Conservation (phyloP, 2,329 filamentous ascomycete species). For the Acephala macrosclerotiorum region DNA sequence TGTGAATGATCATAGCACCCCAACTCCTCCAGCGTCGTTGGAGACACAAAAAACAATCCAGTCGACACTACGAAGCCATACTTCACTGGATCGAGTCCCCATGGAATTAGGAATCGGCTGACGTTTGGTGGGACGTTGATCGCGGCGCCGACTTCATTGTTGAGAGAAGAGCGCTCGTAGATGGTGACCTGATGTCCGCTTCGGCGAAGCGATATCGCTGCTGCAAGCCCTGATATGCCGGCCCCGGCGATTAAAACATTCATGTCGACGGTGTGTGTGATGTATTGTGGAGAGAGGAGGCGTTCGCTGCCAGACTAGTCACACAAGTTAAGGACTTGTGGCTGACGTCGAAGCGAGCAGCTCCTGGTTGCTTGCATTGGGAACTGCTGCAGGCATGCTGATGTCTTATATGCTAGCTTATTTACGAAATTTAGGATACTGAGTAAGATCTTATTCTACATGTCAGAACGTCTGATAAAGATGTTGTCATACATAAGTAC, state of each 20-base stretch:
- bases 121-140: constrained; percentile 50
- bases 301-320: neutral
- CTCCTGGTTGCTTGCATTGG: too few relatives aligned
- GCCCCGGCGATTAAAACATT: constrained; percentile 44
- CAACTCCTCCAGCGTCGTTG: constrained; percentile 16
- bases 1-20: neutral
- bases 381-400: too few relatives aligned
- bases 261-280: constrained; percentile 1
- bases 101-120: constrained; percentile 43
- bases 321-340: too few relatives aligned
- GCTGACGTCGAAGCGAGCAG: too few relatives aligned
- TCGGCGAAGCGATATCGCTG: constrained; percentile 43
- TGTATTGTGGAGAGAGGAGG: neutral
- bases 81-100: constrained; percentile 45
- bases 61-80: constrained; percentile 37
- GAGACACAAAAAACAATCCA: constrained; percentile 20
- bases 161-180: constrained; percentile 43
- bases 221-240: constrained; percentile 44
- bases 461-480: too few relatives aligned
- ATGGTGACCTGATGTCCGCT: constrained; percentile 42
- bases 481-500: too few relatives aligned
- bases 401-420: too few relatives aligned
- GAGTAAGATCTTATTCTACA: too few relatives aligned
- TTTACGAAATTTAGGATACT: too few relatives aligned
- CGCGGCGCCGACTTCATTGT: constrained; percentile 51